phyloP scores from a whole-genome alignment of 495 filamentous ascomycete genomes.

The Podospora pseudocomata region DNA sequence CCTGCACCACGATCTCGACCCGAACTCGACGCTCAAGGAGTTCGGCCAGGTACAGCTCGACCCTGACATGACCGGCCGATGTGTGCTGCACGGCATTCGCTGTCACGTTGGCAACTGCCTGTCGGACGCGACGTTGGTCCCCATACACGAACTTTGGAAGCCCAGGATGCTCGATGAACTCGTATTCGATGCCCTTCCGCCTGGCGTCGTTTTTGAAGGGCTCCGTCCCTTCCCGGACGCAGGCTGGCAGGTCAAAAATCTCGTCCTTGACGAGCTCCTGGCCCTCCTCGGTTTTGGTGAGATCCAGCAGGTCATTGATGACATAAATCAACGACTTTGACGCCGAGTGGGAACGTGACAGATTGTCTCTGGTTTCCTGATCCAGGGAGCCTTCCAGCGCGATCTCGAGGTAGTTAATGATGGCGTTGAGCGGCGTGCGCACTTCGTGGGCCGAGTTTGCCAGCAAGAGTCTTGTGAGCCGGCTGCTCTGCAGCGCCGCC shows the following conservation, averaged over 20 bases:
- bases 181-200: constrained; percentile 69
- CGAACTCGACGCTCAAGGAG: constrained; percentile 45
- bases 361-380: constrained; percentile 78
- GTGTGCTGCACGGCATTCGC: constrained; percentile 89
- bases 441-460: constrained; percentile 96
- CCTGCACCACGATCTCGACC: constrained; percentile 70
- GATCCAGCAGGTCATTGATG: constrained; percentile 90
- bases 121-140: constrained; percentile 73
- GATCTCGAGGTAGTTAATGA: constrained; percentile 95
- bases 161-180: constrained; percentile 62
- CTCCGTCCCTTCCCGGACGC: constrained; percentile 71
- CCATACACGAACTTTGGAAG: constrained; percentile 71
- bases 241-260: constrained; percentile 66
- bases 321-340: constrained; percentile 94
- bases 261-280: constrained; percentile 78
- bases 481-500: constrained; percentile 74
- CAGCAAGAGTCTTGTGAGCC: constrained; percentile 73
- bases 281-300: constrained; percentile 86
- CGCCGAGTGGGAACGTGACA: constrained; percentile 86
- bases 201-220: constrained; percentile 70
- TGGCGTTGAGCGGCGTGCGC: constrained; percentile 88
- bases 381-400: constrained; percentile 83
- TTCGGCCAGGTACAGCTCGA: constrained; percentile 61
- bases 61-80: constrained; percentile 59
- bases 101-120: constrained; percentile 76